Conservation (phyloP, 805 yeast species). For the Pichia scutulata region DNA sequence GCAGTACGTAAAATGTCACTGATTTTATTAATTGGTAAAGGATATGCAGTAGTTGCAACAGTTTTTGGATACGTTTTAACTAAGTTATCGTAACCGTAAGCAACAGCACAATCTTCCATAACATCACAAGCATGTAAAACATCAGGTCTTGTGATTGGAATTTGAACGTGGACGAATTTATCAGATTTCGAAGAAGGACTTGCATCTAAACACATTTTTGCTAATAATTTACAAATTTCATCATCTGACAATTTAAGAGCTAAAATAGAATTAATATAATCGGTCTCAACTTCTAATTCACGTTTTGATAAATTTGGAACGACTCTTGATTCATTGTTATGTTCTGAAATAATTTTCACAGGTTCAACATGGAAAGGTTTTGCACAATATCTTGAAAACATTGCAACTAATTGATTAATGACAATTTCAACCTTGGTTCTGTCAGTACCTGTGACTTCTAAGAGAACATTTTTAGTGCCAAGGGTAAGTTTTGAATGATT, state of each 20-base stretch:
- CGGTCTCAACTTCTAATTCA: conserved; percentile 61
- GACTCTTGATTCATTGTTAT: conserved; percentile 65
- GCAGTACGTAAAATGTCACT: conserved; percentile 87
- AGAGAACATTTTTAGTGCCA: conserved; percentile 79
- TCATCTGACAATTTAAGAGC: conserved; percentile 70
- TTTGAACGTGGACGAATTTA: conserved; percentile 51
- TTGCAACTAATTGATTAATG: conserved; percentile 84
- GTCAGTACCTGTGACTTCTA: conserved; percentile 94
- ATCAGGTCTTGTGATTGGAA: conserved; percentile 95
- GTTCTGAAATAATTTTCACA: conserved; percentile 73
- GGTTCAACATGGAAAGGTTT: conserved; percentile 87
- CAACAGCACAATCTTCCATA: conserved; percentile 97
- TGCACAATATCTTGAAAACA: conserved; percentile 85
- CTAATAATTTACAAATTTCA: conserved; percentile 60
- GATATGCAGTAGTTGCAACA: conserved; percentile 73
- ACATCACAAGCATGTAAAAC: conserved; percentile 95
- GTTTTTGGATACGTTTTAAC: conserved; percentile 71
- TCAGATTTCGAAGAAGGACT: conserved; percentile 38
- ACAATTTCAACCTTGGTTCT: conserved; percentile 91
- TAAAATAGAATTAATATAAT: conserved; percentile 85
- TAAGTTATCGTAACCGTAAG: conserved; percentile 88
- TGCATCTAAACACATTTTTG: conserved; percentile 76
- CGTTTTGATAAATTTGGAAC: conserved; percentile 70
- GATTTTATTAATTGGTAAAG: conserved; percentile 85
- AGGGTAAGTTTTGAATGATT: conserved; percentile 82